phyloP scores from a whole-genome alignment of 2,329 filamentous ascomycete species.

The Hypocreales sp. region DNA sequence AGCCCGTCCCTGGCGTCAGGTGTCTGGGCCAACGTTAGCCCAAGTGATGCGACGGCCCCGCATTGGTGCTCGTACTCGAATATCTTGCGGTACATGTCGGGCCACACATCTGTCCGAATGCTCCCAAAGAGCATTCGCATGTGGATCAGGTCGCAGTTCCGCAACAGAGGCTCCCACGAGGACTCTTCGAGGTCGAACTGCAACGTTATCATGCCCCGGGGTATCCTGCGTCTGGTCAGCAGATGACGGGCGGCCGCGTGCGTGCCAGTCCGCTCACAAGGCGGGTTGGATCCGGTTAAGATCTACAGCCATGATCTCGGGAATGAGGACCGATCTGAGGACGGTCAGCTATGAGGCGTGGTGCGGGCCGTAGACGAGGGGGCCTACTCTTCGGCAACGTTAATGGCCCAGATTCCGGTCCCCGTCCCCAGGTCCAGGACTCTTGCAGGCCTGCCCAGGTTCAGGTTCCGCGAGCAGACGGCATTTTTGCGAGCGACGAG shows the following conservation, averaged over 20 bases:
- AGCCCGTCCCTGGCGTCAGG: conserved; percentile 58
- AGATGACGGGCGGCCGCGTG: too few species aligned
- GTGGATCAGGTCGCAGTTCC: conserved; percentile 67
- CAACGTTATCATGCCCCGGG: conserved; percentile 36
- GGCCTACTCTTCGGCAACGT: conserved; percentile 57
- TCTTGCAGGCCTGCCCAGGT: conserved; percentile 10
- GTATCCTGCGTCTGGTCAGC: conserved; percentile 40
- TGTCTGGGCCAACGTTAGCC: conserved; percentile 33
- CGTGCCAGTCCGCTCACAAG: conserved; percentile 12
- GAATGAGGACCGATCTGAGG: conserved; percentile 8
- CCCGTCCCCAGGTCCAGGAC: conserved; percentile 65
- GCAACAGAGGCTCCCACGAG: conserved; percentile 34
- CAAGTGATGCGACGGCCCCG: neutral
- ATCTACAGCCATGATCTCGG: conserved; percentile 22
- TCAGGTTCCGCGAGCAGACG: conserved; percentile 8
- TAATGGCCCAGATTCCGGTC: conserved; percentile 83
- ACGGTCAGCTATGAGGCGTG: conserved; percentile 1
- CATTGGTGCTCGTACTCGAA: conserved; percentile 17
- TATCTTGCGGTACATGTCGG: conserved; percentile 54
- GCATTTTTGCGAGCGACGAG: conserved; percentile 40
- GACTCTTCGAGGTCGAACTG: conserved; percentile 64
- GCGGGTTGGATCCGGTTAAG: conserved; percentile 23
- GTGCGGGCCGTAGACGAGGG: neutral
- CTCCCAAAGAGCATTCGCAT: conserved; percentile 66
- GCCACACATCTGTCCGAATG: conserved; percentile 53